Percentiles rank a stretch among this genome's conserved stretches.
Conservation (phyloP, 805 yeast species). For the Sugiyamaella smithiae region DNA sequence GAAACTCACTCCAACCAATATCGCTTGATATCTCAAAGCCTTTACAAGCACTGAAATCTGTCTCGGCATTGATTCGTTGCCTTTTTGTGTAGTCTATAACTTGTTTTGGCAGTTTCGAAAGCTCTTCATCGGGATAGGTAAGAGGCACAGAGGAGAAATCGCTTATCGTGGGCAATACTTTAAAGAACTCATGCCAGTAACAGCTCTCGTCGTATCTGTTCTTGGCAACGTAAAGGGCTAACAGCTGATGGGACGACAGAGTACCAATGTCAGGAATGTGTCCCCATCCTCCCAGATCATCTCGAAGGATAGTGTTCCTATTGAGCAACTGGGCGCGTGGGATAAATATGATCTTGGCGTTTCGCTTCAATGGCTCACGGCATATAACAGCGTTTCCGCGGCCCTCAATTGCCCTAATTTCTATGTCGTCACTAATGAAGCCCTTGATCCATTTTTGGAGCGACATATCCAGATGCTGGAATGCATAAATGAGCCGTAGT, state of each 20-base stretch:
- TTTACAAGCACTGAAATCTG: slow-evolving; percentile 44
- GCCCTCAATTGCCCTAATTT: slow-evolving; percentile 41
- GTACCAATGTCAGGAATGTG: slow-evolving; percentile 6
- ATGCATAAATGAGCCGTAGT: not conserved
- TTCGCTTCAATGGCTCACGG: slow-evolving; percentile 33
- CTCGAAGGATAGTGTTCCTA: slow-evolving; percentile 20
- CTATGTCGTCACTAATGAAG: slow-evolving; percentile 25
- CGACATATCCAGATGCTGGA: not conserved
- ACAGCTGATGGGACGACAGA: slow-evolving; percentile 26
- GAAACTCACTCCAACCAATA: slow-evolving; percentile 30
- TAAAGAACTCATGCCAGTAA: slow-evolving; percentile 69
- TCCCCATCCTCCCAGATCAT: slow-evolving; percentile 2
- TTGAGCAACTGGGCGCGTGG: slow-evolving; percentile 60
- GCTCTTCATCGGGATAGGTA: slow-evolving; percentile 47
- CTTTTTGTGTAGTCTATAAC: slow-evolving; percentile 19
- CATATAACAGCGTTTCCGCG: slow-evolving; percentile 68
- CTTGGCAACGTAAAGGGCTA: slow-evolving; percentile 23
- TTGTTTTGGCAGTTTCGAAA: slow-evolving; percentile 21
- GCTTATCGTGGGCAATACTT: slow-evolving; percentile 54
- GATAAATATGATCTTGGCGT: slow-evolving; percentile 51
- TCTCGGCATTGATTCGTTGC: slow-evolving; percentile 34
- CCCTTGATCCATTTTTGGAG: not conserved
- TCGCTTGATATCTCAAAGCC: slow-evolving; percentile 8
- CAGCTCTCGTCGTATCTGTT: slow-evolving; percentile 32
- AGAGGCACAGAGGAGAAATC: slow-evolving; percentile 62